Base-by-base conservation (phyloP, 495 filamentous ascomycete genomes). In the Immersiella caudata region DNA sequence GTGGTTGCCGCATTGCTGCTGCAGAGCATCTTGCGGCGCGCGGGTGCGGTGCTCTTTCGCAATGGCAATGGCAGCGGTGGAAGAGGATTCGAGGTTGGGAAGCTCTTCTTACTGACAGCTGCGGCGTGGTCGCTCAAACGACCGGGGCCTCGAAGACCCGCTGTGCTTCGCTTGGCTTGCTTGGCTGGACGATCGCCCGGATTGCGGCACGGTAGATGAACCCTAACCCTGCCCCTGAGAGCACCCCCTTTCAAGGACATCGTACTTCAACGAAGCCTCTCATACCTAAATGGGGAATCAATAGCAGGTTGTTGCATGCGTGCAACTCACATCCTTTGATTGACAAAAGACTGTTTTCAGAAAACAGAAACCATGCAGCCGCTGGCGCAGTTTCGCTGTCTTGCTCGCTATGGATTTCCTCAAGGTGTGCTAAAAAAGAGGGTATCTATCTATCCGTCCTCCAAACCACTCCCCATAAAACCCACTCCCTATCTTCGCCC, bases 11-110 rank as follows among this genome's bases (percentile, higher is more conserved):
- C 72, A 74, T 74, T 68, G 70, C 70, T 70, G 60, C 26, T 56
- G 68, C 36, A 65, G 60, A 70, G 70, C 72, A 74, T 74, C 66
- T 74, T 70, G 72, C 49, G 70, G 62, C 33, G 63, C 3, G 51
- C 20, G 63, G 60, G 51, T 22, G 60, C 20, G 59, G 59, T 21
- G 36, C 36, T 46, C 27, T 11, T 21, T 24, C 22, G 36, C 16
- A 49, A 50, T 49, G 21, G 60, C 12, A 24, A 60, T 26, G 46
- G 29, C 29, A 8, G 29, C 8, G 29, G 29, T 33, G 29, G 29
- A 33, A 33, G 29, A 33, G 16, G 14, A 6, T 46, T 46, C 40
- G 11, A 46, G 40, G 40, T 46, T 18, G 16, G 40, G 16, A 46
- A 46, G 16, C 40, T 46, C 40, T 46, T 33, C 5, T 46, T 46